phyloP scores from a whole-genome alignment of 352 stramenopile species.

The Pythium aphanidermatum region DNA sequence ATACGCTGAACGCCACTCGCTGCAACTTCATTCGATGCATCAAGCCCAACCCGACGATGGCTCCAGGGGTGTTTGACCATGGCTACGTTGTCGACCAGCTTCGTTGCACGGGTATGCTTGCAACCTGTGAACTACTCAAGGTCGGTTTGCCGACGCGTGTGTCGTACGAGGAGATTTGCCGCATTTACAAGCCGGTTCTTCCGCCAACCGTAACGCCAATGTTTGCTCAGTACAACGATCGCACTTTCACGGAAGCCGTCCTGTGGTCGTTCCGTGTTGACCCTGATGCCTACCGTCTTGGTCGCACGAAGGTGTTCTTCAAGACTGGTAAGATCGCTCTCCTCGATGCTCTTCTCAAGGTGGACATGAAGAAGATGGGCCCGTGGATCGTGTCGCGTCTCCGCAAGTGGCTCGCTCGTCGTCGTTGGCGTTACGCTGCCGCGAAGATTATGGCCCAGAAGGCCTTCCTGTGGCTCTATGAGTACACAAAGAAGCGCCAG shows the following conservation, averaged over 20 bases:
- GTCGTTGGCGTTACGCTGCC: conserved; percentile 78
- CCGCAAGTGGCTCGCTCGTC: conserved; percentile 78
- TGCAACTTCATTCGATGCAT: conserved; percentile 90
- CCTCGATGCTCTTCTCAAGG: conserved; percentile 81
- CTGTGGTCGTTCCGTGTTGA: conserved; percentile 89
- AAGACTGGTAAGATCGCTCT: conserved; percentile 89
- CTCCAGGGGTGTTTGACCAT: conserved; percentile 76
- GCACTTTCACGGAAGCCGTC: conserved; percentile 83
- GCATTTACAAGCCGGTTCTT: conserved; percentile 80
- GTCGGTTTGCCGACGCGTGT: conserved; percentile 86
- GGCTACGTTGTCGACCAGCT: conserved; percentile 88
- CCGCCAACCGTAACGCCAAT: conserved; percentile 69
- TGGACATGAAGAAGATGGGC: conserved; percentile 89
- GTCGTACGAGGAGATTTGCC: conserved; percentile 86
- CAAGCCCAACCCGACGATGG: conserved; percentile 88
- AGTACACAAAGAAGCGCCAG: conserved; percentile 70
- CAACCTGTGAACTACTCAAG: conserved; percentile 90
- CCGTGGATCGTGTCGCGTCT: conserved; percentile 80
- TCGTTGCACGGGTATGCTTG: conserved; percentile 85
- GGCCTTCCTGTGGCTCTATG: conserved; percentile 74
- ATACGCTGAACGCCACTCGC: conserved; percentile 78
- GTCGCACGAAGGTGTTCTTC: conserved; percentile 90
- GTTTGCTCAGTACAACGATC: conserved; percentile 79
- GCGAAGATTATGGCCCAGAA: conserved; percentile 82
- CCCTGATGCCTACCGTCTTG: conserved; percentile 79